These are phyloP conservation scores for Alternaria infectoria DNA, from an alignment of 2,329 filamentous ascomycete genomes.

Conservation along the genomic window DNA sequence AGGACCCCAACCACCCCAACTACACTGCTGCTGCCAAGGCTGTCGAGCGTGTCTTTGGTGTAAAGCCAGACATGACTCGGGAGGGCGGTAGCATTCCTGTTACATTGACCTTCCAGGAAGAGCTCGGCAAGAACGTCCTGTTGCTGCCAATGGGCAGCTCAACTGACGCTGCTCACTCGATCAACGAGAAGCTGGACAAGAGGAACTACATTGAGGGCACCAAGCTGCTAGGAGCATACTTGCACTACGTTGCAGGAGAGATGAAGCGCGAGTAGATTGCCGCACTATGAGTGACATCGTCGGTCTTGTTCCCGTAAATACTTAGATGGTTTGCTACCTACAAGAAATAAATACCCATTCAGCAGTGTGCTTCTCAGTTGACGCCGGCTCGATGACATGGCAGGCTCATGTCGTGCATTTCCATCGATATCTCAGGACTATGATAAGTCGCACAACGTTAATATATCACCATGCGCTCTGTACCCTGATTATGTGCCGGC, in stretches of 20 bases:
- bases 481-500: not conserved
- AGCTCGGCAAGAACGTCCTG: constrained; percentile 96
- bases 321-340: not conserved
- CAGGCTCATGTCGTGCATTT: not conserved
- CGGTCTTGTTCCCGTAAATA: not conserved
- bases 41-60: constrained; percentile 92
- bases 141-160: constrained; percentile 96
- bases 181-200: constrained; percentile 98
- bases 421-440: not conserved
- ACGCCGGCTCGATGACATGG: not conserved
- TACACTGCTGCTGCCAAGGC: constrained; percentile 93
- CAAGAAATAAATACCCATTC: constrained; percentile 17
- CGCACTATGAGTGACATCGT: not conserved
- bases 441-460: not conserved
- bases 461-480: not conserved
- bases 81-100: constrained; percentile 98
- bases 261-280: constrained; percentile 56
- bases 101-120: constrained; percentile 95
- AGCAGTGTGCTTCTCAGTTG: not conserved
- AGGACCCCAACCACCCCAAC: constrained; percentile 98
- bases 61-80: constrained; percentile 91
- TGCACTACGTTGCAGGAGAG: constrained; percentile 96
- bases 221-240: constrained; percentile 91
- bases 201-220: constrained; percentile 98
- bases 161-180: constrained; percentile 94